These are phyloP conservation scores for Paradendryphiella salina DNA, from an alignment of 2,329 filamentous ascomycete species.

Conservation along the genomic window DNA sequence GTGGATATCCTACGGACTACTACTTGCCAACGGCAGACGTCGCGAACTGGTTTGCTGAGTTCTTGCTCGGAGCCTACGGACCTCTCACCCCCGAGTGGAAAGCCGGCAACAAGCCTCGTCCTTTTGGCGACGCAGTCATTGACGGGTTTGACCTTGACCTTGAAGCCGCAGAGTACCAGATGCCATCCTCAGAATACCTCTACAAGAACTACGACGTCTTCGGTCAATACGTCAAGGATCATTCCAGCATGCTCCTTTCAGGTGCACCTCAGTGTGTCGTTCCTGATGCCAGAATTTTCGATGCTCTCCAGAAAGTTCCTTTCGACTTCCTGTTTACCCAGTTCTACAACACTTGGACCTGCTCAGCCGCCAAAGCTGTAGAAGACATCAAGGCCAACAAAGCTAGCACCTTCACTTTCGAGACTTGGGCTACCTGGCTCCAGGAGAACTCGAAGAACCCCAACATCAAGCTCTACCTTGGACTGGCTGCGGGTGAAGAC, in stretches of 20 bases:
- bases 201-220: constrained; percentile 54
- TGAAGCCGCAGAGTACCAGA: constrained; percentile 31
- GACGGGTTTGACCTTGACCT: constrained; percentile 61
- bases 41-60: constrained; percentile 54
- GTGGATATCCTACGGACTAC: constrained; percentile 48
- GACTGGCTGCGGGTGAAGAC: constrained; percentile 47
- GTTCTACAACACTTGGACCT: constrained; percentile 59
- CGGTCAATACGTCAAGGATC: constrained; percentile 53
- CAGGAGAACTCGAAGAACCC: constrained; percentile 44
- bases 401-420: constrained; percentile 52
- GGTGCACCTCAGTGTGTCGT: constrained; percentile 58
- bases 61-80: constrained; percentile 57
- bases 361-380: constrained; percentile 54
- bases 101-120: constrained; percentile 45
- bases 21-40: constrained; percentile 48
- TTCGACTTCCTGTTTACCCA: constrained; percentile 61
- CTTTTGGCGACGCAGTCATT: constrained; percentile 52
- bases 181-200: constrained; percentile 25
- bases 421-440: constrained; percentile 50
- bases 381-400: constrained; percentile 24
- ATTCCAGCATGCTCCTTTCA: constrained; percentile 54
- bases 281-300: constrained; percentile 53
- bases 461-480: constrained; percentile 58
- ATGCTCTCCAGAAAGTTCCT: constrained; percentile 49
- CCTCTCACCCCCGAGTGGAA: constrained; percentile 43